These are phyloP conservation scores for Calonectria montana DNA, from an alignment of 2,329 filamentous ascomycete species.

Conservation along the genomic window DNA sequence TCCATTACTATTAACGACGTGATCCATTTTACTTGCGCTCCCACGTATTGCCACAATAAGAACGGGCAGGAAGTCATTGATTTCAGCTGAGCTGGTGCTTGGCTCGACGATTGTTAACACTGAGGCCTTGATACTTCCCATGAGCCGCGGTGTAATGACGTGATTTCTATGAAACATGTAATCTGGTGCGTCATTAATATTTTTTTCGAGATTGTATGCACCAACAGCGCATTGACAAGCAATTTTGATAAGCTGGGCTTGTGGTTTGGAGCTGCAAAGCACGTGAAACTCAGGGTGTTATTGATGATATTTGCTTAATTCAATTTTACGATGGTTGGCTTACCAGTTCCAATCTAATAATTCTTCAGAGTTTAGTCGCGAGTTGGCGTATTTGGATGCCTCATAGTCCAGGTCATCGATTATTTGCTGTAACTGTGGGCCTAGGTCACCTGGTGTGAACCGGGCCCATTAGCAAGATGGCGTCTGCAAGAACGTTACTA, in stretches of 20 bases:
- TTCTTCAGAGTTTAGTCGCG: neutral
- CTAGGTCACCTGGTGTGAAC: neutral
- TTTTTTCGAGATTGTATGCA: neutral
- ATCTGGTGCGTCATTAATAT: neutral
- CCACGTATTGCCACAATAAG: neutral
- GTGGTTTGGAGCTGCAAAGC: neutral
- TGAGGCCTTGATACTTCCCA: neutral
- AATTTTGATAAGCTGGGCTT: neutral
- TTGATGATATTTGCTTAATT: too few species aligned
- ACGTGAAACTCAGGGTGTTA: too few species aligned
- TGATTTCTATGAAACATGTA: neutral
- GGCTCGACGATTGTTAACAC: neutral
- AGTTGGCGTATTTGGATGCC: neutral
- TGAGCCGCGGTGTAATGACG: neutral
- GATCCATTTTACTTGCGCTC: neutral
- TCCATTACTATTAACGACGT: neutral
- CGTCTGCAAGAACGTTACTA: neutral
- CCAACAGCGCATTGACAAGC: neutral
- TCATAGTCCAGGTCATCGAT: neutral
- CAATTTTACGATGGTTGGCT: too few species aligned
- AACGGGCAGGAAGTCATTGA: neutral
- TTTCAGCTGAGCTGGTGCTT: neutral
- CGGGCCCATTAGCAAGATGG: neutral
- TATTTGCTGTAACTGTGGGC: neutral
- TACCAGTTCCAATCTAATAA: neutral